Conservation (phyloP, 2,329 filamentous ascomycete genomes). For the Phialophora expanda region DNA sequence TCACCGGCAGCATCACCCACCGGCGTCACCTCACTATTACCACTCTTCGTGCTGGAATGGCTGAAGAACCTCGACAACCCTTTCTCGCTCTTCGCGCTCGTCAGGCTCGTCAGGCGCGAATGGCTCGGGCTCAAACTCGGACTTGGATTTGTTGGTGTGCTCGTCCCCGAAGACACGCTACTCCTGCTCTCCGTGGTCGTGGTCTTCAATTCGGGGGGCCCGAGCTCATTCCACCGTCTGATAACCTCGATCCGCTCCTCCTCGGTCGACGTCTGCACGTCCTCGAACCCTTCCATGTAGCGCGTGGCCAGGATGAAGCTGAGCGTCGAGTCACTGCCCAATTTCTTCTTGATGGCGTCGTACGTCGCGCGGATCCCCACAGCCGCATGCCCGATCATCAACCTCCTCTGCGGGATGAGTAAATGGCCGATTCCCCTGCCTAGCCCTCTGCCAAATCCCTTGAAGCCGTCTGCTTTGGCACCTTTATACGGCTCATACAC, state of each 20-base stretch:
- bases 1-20: not conserved
- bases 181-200: conserved; percentile 8
- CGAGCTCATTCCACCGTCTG: conserved; percentile 38
- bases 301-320: conserved; percentile 42
- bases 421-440: conserved; percentile 64
- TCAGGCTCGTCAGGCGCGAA: conserved; percentile 7
- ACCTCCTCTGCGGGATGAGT: conserved; percentile 65
- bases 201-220: conserved; percentile 28
- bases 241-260: conserved; percentile 40
- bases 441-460: conserved; percentile 51
- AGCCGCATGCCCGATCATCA: conserved; percentile 26
- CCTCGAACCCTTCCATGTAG: conserved; percentile 41
- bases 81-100: not conserved
- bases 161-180: not conserved
- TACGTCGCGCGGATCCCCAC: conserved; percentile 40
- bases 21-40: not conserved
- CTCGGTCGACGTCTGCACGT: conserved; percentile 36
- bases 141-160: not conserved
- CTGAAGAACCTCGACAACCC: conserved; percentile 11
- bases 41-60: conserved; percentile 10
- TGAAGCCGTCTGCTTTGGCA: conserved; percentile 47
- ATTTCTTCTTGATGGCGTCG: conserved; percentile 37
- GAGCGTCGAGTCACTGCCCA: conserved; percentile 37
- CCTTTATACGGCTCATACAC: conserved; percentile 52
- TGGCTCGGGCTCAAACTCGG: not conserved